Percentiles rank a stretch among this genome's conserved stretches.
These are phyloP conservation scores for Mallotus repandus DNA, from an alignment of 441 rosid species.

Conservation along the genomic window DNA sequence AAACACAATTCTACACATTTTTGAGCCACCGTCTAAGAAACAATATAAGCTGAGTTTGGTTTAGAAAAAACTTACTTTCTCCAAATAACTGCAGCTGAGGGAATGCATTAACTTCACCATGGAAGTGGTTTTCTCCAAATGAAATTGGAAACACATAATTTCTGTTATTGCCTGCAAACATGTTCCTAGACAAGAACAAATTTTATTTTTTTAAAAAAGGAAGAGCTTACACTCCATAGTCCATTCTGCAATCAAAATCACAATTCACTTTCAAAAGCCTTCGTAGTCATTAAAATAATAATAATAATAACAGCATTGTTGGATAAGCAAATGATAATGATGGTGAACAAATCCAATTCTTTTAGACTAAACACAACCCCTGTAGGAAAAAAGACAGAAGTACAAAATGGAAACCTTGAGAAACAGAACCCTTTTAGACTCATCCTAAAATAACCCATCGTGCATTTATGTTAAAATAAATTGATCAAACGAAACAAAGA, in stretches of 20 bases:
- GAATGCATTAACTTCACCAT: constrained; percentile 45
- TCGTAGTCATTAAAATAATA: too few species aligned
- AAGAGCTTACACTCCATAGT: not conserved
- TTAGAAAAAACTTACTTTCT: constrained; percentile 40
- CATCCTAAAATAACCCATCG: too few species aligned
- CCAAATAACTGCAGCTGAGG: constrained; percentile 62
- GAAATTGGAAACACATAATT: constrained; percentile 45
- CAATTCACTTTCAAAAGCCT: not conserved
- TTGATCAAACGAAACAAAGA: too few species aligned
- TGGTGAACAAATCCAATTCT: too few species aligned
- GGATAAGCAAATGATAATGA: too few species aligned
- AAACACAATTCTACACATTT: not conserved
- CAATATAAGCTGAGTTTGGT: not conserved
- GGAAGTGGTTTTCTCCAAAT: constrained; percentile 47
- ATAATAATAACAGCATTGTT: too few species aligned
- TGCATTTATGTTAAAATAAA: too few species aligned
- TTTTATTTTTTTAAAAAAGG: not conserved
- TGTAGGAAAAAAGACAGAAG: too few species aligned
- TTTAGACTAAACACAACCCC: too few species aligned
- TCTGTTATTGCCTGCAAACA: constrained; percentile 60
- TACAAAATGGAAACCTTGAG: too few species aligned
- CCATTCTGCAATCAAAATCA: not conserved
- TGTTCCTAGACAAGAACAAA: constrained; percentile 33
- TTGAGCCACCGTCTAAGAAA: not conserved
- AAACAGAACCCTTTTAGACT: too few species aligned